phyloP scores from a whole-genome alignment of 768 basidiomycete genomes.

The Lactarius quietus region DNA sequence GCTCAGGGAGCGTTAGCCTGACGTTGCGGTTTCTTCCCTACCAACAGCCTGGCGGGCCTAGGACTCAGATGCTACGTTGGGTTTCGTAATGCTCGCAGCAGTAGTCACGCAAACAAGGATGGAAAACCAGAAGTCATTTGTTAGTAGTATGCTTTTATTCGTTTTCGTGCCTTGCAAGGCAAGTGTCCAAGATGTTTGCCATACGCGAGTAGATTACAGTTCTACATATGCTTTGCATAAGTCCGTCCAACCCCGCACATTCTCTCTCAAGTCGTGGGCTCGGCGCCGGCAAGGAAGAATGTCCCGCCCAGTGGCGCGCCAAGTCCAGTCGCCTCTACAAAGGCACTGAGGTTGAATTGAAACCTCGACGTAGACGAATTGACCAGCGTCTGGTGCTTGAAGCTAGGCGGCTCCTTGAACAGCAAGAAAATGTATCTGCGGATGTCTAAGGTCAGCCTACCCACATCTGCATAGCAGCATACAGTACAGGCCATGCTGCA shows the following conservation, averaged over 20 bases:
- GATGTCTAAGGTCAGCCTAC: background rate
- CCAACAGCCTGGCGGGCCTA: too few relatives aligned
- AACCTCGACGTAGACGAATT: constrained; percentile 2
- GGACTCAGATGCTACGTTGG: too few relatives aligned
- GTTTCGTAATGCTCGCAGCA: too few relatives aligned
- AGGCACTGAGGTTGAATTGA: constrained; percentile 43
- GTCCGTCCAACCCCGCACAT: background rate
- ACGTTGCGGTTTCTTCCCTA: too few relatives aligned
- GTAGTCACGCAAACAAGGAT: too few relatives aligned
- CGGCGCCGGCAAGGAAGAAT: constrained; percentile 40
- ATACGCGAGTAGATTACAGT: too few relatives aligned
- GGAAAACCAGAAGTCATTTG: too few relatives aligned
- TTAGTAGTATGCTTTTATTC: too few relatives aligned
- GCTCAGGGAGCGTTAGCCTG: too few relatives aligned
- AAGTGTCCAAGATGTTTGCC: too few relatives aligned
- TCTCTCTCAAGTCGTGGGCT: background rate
- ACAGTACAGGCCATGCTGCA: background rate
- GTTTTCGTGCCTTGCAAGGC: too few relatives aligned
- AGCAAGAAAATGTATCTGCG: constrained; percentile 47
- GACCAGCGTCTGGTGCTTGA: constrained; percentile 37
- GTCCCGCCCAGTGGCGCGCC: constrained; percentile 47
- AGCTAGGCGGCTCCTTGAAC: constrained; percentile 42
- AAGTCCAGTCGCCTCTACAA: constrained; percentile 40
- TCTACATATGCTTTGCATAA: too few relatives aligned
- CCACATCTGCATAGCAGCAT: background rate